Conservation (phyloP, 768 basidiomycete species). For the Dacryopinax spathularia region DNA sequence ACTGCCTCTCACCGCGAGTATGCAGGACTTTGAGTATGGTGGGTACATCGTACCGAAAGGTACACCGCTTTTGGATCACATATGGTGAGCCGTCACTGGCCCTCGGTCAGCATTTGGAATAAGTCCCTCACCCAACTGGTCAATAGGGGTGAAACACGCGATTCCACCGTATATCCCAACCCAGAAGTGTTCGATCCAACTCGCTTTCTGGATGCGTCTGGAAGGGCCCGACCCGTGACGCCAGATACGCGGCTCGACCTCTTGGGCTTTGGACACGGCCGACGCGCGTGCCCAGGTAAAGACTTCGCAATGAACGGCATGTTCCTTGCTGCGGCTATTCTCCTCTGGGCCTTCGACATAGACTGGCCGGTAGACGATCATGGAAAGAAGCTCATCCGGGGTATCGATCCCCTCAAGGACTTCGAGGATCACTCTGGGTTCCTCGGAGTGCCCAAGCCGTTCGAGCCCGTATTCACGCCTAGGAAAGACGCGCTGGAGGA, state of each 20-base stretch:
- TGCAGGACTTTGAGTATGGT: neutral
- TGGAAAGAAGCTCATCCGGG: neutral
- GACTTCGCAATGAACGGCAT: neutral
- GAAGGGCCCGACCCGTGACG: neutral
- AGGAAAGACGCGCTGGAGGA: too few species aligned
- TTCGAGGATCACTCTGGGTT: too few species aligned
- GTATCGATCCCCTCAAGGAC: too few species aligned
- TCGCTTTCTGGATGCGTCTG: neutral
- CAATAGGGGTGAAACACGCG: neutral
- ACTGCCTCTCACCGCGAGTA: neutral
- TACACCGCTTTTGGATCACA: slow-evolving; percentile 7
- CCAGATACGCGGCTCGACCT: neutral
- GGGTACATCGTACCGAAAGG: slow-evolving; percentile 11
- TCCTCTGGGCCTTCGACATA: neutral
- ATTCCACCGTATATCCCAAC: neutral
- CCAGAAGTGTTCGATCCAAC: slow-evolving; percentile 1
- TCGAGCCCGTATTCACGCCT: too few species aligned
- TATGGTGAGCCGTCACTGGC: slow-evolving; percentile 13
- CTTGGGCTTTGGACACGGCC: neutral
- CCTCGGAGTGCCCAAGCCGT: too few species aligned
- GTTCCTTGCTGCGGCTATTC: neutral
- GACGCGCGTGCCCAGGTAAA: neutral
- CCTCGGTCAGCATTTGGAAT: slow-evolving; percentile 5
- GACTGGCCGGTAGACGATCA: neutral
- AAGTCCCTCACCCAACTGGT: neutral